Evolutionary conservation across 2,329 filamentous ascomycete genomes (phyloP), one percentile per base, ranked within the genome.

Genomic region (Pseudomassariella vexata): DNA sequence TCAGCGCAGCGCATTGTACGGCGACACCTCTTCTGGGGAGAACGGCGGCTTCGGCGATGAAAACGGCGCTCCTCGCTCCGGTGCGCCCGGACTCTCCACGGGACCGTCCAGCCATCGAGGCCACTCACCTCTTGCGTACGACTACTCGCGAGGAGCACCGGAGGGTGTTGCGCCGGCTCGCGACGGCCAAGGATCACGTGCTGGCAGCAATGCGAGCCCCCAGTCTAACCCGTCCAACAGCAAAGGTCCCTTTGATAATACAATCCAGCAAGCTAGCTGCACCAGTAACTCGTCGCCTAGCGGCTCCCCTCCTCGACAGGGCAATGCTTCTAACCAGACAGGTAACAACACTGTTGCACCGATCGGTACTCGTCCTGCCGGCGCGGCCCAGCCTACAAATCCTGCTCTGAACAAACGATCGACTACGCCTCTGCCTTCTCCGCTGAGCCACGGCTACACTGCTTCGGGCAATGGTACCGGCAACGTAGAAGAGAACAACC

Each of bases 1-100:
- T 55, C 92, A 96, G 66, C 88, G 94, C 62, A 89, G 83, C 61
- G 89, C 90, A 44, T 67, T 98, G 46, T 98, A 96, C 61, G 87
- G 88, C 56, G 86, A 85, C 54, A 70, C 70, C 9, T 58, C 73
- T 31, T 82, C 86, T 56, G 78, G 82, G 53, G 79, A 82, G 45
- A 76, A 74, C 45, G 70, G 68, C 41, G 70, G 68, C 44, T 82
- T 82, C 50, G 69, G 79, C 30, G 82, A 88, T 40, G 85, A 89
- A 52, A 72, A 73, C 19, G 73, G 74, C 41, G 66, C 67, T 14
- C 63, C 76, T 21, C 78, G 82, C 40, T 63, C 77, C 19, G 78
- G 79, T 37, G 78, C 77, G 49, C 81, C 86, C 45, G 75, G 77
- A 19, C 70, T 78, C 30, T 73, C 74, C 24, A 73, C 76, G 35